Evolutionary conservation across 306 rosid genomes (phyloP).

Genomic region (Lathyrus sativus): DNA sequence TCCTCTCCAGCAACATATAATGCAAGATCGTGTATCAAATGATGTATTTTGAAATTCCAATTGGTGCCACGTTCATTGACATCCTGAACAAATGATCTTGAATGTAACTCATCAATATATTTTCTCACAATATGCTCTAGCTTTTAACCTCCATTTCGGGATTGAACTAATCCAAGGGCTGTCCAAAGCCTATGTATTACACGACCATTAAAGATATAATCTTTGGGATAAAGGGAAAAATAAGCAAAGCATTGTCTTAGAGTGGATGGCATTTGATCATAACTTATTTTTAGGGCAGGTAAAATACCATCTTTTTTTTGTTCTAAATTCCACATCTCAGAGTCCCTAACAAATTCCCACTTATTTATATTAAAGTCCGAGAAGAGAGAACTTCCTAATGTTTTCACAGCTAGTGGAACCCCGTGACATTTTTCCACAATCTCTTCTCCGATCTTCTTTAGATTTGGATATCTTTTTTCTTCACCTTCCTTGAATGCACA

Average conservation of each 20-base stretch:
- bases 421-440: neutral
- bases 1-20: neutral
- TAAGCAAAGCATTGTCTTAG: neutral
- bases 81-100: neutral
- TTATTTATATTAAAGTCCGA: neutral
- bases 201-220: neutral
- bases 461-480: neutral
- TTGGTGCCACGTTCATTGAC: neutral
- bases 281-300: neutral
- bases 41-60: neutral
- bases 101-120: neutral
- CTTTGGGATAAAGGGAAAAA: constrained; percentile 12
- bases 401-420: neutral
- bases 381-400: constrained; percentile 1
- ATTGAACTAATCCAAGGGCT: neutral
- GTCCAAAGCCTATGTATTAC: neutral
- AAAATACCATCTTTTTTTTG: neutral
- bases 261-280: neutral
- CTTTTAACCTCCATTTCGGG: neutral
- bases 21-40: constrained; percentile 1
- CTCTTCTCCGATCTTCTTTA: neutral
- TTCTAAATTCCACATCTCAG: neutral
- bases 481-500: neutral
- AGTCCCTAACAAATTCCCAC: neutral
- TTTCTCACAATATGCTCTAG: neutral